A percentile compares a stretch with the other conserved stretches of the same genome.
Conservation (phyloP, 1,284 basidiomycete genomes). For the Ceratobasidium papillatum region DNA sequence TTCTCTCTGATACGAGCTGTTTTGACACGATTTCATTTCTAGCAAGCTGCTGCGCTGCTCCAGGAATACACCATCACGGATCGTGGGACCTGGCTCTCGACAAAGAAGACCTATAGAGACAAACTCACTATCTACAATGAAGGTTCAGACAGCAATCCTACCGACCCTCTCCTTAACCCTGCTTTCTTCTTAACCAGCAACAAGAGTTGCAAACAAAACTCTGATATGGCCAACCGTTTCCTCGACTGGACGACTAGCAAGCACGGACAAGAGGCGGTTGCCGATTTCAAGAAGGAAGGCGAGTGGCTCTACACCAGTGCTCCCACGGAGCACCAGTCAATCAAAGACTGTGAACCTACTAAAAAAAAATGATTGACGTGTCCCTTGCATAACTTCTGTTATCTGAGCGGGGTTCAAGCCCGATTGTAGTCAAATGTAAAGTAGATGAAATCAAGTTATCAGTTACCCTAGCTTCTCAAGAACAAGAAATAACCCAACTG, state of each 20-base stretch:
- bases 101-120: conserved; percentile 49
- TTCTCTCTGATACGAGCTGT: neutral
- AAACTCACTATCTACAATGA: conserved; percentile 46
- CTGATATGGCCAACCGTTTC: conserved; percentile 52
- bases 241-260: conserved; percentile 56
- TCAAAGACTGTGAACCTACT: conserved; percentile 28
- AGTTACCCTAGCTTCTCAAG: too few species aligned
- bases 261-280: conserved; percentile 57
- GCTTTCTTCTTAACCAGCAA: conserved; percentile 55
- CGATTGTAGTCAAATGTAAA: too few species aligned
- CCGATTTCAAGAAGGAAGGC: conserved; percentile 51
- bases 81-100: conserved; percentile 52
- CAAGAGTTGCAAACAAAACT: conserved; percentile 44
- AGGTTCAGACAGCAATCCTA: conserved; percentile 46
- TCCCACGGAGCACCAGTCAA: conserved; percentile 14
- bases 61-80: conserved; percentile 63
- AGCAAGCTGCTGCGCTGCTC: conserved; percentile 55
- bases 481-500: too few species aligned
- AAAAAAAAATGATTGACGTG: too few species aligned
- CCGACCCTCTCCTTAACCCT: conserved; percentile 57
- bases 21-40: neutral
- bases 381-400: too few species aligned
- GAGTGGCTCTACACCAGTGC: conserved; percentile 27
- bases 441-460: too few species aligned
- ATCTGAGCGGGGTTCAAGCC: too few species aligned